phyloP scores from a whole-genome alignment of 2,329 filamentous ascomycete genomes.

The Penicillium sumatraense region DNA sequence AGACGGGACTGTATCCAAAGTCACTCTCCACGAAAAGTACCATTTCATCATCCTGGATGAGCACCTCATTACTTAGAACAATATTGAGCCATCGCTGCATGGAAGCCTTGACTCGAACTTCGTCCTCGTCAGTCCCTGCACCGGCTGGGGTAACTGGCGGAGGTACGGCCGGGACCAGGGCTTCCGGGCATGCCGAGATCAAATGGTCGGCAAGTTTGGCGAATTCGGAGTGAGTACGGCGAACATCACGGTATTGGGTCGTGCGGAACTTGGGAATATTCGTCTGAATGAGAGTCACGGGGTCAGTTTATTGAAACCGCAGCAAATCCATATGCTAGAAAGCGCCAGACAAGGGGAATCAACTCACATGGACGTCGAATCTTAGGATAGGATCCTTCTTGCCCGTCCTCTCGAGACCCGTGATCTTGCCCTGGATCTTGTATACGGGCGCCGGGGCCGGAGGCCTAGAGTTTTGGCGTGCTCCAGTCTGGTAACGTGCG shows the following conservation, averaged over 20 bases:
- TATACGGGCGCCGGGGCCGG: slow-evolving; percentile 71
- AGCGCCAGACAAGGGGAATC: background rate
- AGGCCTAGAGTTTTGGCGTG: slow-evolving; percentile 42
- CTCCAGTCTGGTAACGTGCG: slow-evolving; percentile 53
- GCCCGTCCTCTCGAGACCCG: slow-evolving; percentile 85
- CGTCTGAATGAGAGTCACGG: slow-evolving; percentile 63
- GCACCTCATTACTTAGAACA: slow-evolving; percentile 86
- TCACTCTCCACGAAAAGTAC: slow-evolving; percentile 98
- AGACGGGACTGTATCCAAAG: slow-evolving; percentile 95
- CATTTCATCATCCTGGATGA: slow-evolving; percentile 96
- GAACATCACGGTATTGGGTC: slow-evolving; percentile 96
- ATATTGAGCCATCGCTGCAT: slow-evolving; percentile 96
- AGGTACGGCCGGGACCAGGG: slow-evolving; percentile 90
- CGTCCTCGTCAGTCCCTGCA: slow-evolving; percentile 94
- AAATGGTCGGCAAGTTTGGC: slow-evolving; percentile 94
- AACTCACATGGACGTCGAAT: slow-evolving; percentile 92
- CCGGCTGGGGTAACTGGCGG: slow-evolving; percentile 94
- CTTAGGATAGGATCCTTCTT: slow-evolving; percentile 94
- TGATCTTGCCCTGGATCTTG: slow-evolving; percentile 93
- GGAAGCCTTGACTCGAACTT: slow-evolving; percentile 81
- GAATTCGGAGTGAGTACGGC: slow-evolving; percentile 93
- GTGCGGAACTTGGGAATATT: slow-evolving; percentile 98
- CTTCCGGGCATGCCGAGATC: slow-evolving; percentile 96
- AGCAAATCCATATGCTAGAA: slow-evolving; percentile 6
- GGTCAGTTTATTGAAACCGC: slow-evolving; percentile 5